These are phyloP conservation scores for Balamuthia mandrillaris DNA, from an alignment of 208 protist species.

Conservation along the genomic window DNA sequence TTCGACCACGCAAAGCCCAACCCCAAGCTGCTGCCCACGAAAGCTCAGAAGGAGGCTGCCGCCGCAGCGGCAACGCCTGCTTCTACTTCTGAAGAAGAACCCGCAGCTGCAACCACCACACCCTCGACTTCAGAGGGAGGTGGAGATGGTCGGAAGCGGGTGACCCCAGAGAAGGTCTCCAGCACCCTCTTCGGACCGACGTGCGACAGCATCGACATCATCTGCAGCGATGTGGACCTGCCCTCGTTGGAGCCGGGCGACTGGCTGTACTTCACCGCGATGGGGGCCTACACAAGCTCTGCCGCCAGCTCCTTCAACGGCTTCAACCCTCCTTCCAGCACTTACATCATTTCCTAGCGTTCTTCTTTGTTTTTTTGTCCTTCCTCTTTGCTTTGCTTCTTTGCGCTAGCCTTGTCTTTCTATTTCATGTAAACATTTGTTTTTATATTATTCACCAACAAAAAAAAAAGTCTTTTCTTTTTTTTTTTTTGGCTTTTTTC, in stretches of 20 bases:
- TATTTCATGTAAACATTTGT: not conserved
- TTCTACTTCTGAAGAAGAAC: too few relatives aligned
- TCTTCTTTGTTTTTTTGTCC: not conserved
- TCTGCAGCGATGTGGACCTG: constrained; percentile 57
- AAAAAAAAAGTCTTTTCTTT: not conserved
- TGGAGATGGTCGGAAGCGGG: too few relatives aligned
- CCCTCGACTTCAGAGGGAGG: too few relatives aligned
- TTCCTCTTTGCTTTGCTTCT: not conserved
- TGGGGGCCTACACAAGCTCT: constrained; percentile 81
- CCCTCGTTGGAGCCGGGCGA: constrained; percentile 77
- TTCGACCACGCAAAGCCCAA: constrained; percentile 66
- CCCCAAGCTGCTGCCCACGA: too few relatives aligned
- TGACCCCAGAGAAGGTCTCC: too few relatives aligned
- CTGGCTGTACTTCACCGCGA: constrained; percentile 79
- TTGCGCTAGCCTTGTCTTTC: not conserved
- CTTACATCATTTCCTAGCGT: not conserved
- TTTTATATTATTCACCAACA: not conserved
- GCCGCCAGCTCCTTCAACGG: constrained; percentile 72
- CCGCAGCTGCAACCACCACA: too few relatives aligned
- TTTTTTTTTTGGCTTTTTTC: too few relatives aligned
- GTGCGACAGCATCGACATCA: constrained; percentile 78
- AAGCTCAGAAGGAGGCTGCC: too few relatives aligned
- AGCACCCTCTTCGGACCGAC: constrained; percentile 79
- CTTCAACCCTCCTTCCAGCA: constrained; percentile 23
- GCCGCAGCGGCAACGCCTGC: too few relatives aligned